These are phyloP conservation scores for Leishmania martiniquensis DNA, from an alignment of 208 protist genomes.

Conservation along the genomic window DNA sequence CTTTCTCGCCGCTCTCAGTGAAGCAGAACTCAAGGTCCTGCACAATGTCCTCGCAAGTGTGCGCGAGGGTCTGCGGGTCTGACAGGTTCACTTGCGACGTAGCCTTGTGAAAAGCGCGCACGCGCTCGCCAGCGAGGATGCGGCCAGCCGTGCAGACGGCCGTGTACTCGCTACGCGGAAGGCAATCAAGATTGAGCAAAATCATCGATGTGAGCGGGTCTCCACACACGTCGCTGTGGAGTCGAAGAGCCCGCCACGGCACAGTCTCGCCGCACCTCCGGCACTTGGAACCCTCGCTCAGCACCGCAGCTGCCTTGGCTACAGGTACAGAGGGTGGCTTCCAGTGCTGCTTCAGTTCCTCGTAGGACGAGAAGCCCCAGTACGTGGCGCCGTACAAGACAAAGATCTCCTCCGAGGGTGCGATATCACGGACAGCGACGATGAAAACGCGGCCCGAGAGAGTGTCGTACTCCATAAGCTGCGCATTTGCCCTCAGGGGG, in stretches of 20 bases:
- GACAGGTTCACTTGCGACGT: slow-evolving; percentile 72
- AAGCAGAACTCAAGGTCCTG: slow-evolving; percentile 69
- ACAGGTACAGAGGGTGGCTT: not conserved
- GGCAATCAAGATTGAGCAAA: slow-evolving; percentile 59
- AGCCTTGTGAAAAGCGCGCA: slow-evolving; percentile 37
- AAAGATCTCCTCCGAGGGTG: slow-evolving; percentile 80
- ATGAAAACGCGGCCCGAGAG: slow-evolving; percentile 84
- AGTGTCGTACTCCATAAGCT: slow-evolving; percentile 83
- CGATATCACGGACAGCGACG: slow-evolving; percentile 71
- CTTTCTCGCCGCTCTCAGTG: slow-evolving; percentile 10
- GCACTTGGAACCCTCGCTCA: slow-evolving; percentile 43
- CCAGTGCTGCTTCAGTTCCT: slow-evolving; percentile 41
- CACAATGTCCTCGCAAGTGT: slow-evolving; percentile 81
- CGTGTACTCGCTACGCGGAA: slow-evolving; percentile 77
- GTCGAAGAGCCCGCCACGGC: slow-evolving; percentile 36
- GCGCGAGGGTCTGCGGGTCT: slow-evolving; percentile 82
- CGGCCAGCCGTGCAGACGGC: slow-evolving; percentile 41
- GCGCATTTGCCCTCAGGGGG: slow-evolving; percentile 63
- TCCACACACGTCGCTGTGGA: slow-evolving; percentile 73
- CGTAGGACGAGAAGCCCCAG: slow-evolving; percentile 86
- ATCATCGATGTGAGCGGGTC: slow-evolving; percentile 53
- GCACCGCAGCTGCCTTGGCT: not conserved
- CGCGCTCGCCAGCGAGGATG: slow-evolving; percentile 38
- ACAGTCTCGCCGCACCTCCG: slow-evolving; percentile 59
- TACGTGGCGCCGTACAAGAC: slow-evolving; percentile 86